phyloP scores from a whole-genome alignment of 129 eudicot species.

The Escallonia herrerae region DNA sequence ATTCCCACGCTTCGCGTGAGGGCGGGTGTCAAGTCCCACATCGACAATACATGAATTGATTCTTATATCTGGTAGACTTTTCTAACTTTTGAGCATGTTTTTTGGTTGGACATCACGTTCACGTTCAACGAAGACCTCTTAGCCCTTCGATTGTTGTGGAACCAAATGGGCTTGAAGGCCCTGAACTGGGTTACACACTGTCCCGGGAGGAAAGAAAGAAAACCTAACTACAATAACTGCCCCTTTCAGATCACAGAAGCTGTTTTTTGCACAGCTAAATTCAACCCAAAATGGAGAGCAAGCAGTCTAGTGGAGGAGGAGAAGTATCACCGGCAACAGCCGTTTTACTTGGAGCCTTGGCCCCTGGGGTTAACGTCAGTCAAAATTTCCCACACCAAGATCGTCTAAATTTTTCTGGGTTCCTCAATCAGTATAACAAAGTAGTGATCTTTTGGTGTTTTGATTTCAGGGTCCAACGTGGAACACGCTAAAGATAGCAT shows the following conservation, averaged over 20 bases:
- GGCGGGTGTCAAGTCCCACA: no score
- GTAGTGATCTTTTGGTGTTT: slow-evolving; percentile 23
- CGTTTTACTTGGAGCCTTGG: slow-evolving; percentile 71
- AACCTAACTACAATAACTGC: no score
- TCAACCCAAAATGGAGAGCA: slow-evolving; percentile 41
- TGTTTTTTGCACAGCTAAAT: background rate
- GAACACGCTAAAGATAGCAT: slow-evolving; percentile 69
- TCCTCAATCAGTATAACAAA: background rate
- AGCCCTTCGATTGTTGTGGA: no score
- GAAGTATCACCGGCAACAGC: slow-evolving; percentile 63
- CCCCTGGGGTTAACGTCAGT: slow-evolving; percentile 87
- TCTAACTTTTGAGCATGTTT: no score
- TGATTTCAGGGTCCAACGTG: slow-evolving; percentile 77
- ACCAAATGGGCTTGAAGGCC: no score
- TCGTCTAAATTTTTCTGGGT: background rate
- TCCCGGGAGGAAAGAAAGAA: no score
- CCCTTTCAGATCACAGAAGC: background rate
- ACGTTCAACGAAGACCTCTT: no score
- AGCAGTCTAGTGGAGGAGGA: slow-evolving; percentile 24
- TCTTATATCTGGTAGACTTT: no score
- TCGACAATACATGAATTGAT: no score
- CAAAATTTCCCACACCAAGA: background rate
- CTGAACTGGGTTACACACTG: no score
- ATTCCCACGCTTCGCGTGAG: no score
- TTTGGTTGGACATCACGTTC: no score